Evolutionary conservation across 768 basidiomycete genomes (phyloP), one percentile per base, ranked within the genome.

Genomic region (Tylopilus sp.): DNA sequence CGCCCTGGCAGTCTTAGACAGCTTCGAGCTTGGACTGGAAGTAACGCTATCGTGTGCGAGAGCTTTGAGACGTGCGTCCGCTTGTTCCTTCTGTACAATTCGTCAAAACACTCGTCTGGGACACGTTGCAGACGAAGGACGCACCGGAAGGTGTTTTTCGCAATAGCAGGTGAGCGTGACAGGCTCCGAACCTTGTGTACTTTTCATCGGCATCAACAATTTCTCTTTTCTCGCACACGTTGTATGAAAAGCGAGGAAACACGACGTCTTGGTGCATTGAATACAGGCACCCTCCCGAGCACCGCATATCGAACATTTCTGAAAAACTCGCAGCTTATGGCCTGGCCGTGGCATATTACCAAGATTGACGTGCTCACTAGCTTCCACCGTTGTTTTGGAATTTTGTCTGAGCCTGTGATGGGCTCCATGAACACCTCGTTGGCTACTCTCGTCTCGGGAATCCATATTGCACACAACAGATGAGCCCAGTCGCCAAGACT

Each of bases 401-500:
- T 88, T 55, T 75, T 81, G 45, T 98, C 91, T 0, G 92, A 79
- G 4, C 91, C 91, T 3, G 91, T 90, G 25, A 99, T 85, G 11
- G 97, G 97, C 62, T 99, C 97, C 97, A 98, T 98, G 65, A 98
- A 97, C 11, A 93, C 88, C 39, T 93, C 87, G 67, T 98, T 98
- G 18, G 86, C 86, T 1, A 98, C 91, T 21, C 86, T 81, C 13
- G 92, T 90, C 67, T 98, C 95, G 0, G 95, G 95, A 3, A 98
- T 85, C 92, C 93, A 99, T 47, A 99, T 95, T 4, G 95, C 93
- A 61, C 97, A 99, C 0, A 98, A 78, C 0, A 99, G 75, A 67
- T 99, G 97, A 0, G 94, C 89, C 97, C 97, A 99, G 54, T 92
- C 87, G 0, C 91, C 93, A 26, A 85, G 77, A 0, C 83, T 79